Conservation (phyloP, 177 flowering plant genomes). For the Vitis hybrid region DNA sequence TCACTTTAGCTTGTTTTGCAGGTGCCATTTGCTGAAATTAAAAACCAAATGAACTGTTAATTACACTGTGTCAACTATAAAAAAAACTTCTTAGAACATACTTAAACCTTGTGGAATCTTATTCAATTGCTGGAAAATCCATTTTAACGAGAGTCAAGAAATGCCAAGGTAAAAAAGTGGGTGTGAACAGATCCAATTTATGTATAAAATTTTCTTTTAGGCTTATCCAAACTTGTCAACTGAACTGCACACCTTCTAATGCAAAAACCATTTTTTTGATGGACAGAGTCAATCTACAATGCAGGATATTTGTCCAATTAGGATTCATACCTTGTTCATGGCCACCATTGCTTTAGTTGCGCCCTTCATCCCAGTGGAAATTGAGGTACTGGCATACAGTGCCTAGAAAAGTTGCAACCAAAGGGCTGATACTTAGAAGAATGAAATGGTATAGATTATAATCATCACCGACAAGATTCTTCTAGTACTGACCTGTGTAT, state of each 20-base stretch:
- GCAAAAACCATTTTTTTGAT: no score
- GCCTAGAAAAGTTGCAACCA: slow-evolving; percentile 45
- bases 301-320: neutral
- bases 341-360: slow-evolving; percentile 96
- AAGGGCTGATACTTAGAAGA: neutral
- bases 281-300: neutral
- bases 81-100: neutral
- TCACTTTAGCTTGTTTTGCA: slow-evolving; percentile 79
- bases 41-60: neutral
- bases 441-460: neutral
- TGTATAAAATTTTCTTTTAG: no score
- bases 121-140: no score
- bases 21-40: slow-evolving; percentile 87
- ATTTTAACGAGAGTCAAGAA: no score
- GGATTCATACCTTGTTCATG: slow-evolving; percentile 74
- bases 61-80: neutral
- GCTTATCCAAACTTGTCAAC: no score
- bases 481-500: slow-evolving; percentile 66
- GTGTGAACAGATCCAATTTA: no score
- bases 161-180: no score
- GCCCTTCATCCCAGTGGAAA: slow-evolving; percentile 93
- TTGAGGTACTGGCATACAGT: slow-evolving; percentile 86
- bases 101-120: no score
- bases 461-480: neutral
- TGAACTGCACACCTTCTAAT: no score